These are phyloP conservation scores for Populus deltoides DNA, from an alignment of 345 rosid species.

Conservation along the genomic window DNA sequence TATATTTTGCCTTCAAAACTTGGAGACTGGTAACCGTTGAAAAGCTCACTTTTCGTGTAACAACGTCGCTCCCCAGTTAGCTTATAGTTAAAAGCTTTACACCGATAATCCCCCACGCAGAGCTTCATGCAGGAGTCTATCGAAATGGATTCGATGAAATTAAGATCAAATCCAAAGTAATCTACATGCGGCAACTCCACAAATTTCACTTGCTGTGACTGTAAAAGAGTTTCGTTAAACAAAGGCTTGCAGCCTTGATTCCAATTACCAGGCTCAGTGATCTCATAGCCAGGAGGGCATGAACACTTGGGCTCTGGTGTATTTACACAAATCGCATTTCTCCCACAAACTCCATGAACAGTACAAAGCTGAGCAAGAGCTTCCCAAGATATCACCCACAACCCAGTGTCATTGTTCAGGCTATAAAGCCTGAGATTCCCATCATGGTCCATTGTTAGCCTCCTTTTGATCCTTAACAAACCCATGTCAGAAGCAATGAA, in stretches of 20 bases:
- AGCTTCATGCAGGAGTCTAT: slow-evolving; percentile 25
- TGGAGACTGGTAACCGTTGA: slow-evolving; percentile 1
- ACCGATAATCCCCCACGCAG: slow-evolving; percentile 35
- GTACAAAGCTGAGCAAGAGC: background rate
- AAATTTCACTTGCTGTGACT: background rate
- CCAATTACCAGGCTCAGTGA: slow-evolving; percentile 4
- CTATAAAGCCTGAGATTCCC: slow-evolving; percentile 14
- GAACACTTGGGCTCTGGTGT: slow-evolving; percentile 6
- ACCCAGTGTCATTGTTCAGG: background rate
- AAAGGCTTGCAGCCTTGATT: slow-evolving; percentile 42
- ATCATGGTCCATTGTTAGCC: slow-evolving; percentile 2
- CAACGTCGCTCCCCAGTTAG: background rate
- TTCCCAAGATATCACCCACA: slow-evolving; percentile 10
- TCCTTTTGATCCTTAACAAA: background rate
- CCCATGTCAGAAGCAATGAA: background rate
- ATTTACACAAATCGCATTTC: background rate
- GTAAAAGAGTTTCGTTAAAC: slow-evolving; percentile 1
- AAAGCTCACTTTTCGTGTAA: background rate
- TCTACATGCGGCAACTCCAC: slow-evolving; percentile 13
- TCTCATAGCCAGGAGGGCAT: slow-evolving; percentile 5
- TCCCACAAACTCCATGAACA: slow-evolving; percentile 15
- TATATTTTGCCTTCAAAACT: slow-evolving; percentile 8
- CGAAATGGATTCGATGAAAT: background rate
- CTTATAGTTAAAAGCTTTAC: slow-evolving; percentile 20
- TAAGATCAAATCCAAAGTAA: slow-evolving; percentile 39